Evolutionary conservation across 176 grass and related monocot genomes (phyloP), one percentile per base, ranked within the genome.

Genomic region (Puya raimondii): DNA sequence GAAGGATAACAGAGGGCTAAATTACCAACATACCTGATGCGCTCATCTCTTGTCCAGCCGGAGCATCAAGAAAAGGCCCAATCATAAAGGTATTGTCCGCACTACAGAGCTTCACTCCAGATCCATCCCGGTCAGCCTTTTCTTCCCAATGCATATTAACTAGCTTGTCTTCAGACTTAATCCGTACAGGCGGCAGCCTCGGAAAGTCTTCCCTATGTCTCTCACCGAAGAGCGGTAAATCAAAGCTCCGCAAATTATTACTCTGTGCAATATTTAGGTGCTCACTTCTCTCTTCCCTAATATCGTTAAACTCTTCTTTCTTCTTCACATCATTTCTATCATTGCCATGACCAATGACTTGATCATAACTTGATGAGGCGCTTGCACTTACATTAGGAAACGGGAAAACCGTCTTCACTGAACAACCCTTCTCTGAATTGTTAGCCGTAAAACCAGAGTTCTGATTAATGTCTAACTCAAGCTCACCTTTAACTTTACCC

Each of bases 141-240:
- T 99, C 90, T 63, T 92, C 89, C 87, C 81, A 84, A 63, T 90
- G 79, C 76, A 90, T 87, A 67, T 78, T 97, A 61, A 97, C 79
- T 79, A 90, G 74, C 76, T 99, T 99, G 64, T 93, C 94, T 79
- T 88, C 90, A 18, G 94, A 93, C 69, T 90, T 93, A 65, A 99
- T 84, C 64, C 82, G 82, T 72, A 93, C 94, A 53, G 90, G 94
- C n/a, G 87, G 86, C 68, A 99, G 70, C 80, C 80, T 90, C 2
- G 93, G 93, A 64, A 87, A 52, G 63, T 90, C 89, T 54, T 96
- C 91, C 42, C 68, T 79, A 22, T 83, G 89, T 25, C 52, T 86
- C 27, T 88, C 82, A 72, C 78, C 82, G 64, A 88, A 66, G 42
- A 88, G 74, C 48, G 70, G 77, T 64, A 86, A 67, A 64, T 99